phyloP scores from a whole-genome alignment of 257 asterid species.

The Solanum chaucha region DNA sequence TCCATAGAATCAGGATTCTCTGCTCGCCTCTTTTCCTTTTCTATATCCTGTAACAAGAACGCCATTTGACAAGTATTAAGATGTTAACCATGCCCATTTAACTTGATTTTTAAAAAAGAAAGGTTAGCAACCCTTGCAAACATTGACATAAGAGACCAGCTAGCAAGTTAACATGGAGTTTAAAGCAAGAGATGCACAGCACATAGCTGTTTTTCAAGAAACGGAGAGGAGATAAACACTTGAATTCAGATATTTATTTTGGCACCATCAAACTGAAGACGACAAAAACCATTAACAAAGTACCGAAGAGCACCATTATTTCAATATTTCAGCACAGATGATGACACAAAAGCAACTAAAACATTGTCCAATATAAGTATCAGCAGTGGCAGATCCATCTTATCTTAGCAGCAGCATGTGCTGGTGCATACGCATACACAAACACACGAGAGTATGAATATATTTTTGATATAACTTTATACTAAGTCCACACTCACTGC shows the following conservation, averaged over 20 bases:
- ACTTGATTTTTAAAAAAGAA: background rate
- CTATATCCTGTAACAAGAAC: slow-evolving; percentile 34
- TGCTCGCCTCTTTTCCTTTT: slow-evolving; percentile 31
- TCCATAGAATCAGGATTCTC: slow-evolving; percentile 22
- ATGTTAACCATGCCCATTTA: background rate
- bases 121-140: background rate
- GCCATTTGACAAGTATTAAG: background rate
- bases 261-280: background rate
- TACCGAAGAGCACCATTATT: background rate
- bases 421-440: background rate
- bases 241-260: background rate
- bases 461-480: background rate
- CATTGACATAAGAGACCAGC: background rate
- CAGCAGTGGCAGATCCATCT: background rate
- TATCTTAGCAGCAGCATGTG: background rate
- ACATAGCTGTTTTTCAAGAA: background rate
- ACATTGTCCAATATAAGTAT: background rate
- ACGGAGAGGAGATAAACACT: background rate
- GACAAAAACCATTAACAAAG: background rate
- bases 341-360: background rate
- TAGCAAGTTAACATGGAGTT: background rate
- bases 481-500: background rate
- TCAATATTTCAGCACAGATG: background rate
- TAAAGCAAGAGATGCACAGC: background rate
- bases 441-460: background rate